Percentiles rank a stretch among this genome's conserved stretches.
phyloP scores from a whole-genome alignment of 2,329 filamentous ascomycete species.

The Sarocladium brachiariae region DNA sequence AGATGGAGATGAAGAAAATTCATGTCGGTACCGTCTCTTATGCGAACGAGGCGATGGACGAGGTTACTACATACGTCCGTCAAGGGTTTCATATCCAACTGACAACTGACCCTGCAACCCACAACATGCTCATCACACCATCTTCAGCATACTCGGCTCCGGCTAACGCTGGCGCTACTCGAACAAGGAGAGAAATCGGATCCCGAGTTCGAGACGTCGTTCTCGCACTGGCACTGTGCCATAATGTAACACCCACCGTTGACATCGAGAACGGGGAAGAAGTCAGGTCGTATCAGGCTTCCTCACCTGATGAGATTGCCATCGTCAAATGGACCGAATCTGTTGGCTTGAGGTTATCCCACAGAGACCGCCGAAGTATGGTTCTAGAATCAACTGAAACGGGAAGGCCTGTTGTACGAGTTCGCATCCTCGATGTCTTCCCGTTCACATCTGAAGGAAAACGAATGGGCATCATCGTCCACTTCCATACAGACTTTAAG shows the following conservation, averaged over 20 bases:
- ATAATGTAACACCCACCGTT: conserved; percentile 82
- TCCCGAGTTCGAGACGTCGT: conserved; percentile 89
- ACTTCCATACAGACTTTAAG: conserved; percentile 59
- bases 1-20: conserved; percentile 98
- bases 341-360: conserved; percentile 76
- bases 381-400: conserved; percentile 70
- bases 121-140: conserved; percentile 60
- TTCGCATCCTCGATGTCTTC: conserved; percentile 87
- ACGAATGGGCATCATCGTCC: conserved; percentile 93
- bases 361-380: conserved; percentile 84
- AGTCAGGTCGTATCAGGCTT: conserved; percentile 87
- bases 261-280: conserved; percentile 75
- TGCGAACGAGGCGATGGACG: conserved; percentile 97
- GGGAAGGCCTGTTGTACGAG: conserved; percentile 69
- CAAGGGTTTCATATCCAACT: conserved; percentile 66
- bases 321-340: conserved; percentile 95
- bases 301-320: conserved; percentile 95
- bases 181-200: conserved; percentile 88
- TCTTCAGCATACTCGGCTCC: conserved; percentile 63
- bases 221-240: conserved; percentile 83
- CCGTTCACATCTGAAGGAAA: conserved; percentile 98
- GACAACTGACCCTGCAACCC: conserved; percentile 36
- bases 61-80: conserved; percentile 77
- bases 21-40: conserved; percentile 98
- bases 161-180: conserved; percentile 58